phyloP scores from a whole-genome alignment of 1,284 basidiomycete genomes.

The Coniophora puteana region DNA sequence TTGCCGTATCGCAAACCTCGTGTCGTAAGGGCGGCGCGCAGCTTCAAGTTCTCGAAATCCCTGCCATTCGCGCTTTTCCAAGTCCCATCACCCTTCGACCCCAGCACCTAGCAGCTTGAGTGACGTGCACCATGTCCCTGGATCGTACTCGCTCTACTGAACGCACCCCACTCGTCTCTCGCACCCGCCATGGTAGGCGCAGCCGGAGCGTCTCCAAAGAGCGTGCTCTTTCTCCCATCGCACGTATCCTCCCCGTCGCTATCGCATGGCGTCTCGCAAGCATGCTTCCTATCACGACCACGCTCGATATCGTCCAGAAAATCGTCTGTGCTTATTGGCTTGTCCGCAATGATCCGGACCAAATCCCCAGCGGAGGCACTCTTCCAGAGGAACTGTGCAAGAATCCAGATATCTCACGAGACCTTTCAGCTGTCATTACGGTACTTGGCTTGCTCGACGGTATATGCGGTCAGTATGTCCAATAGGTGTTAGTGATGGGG shows the following conservation, averaged over 20 bases:
- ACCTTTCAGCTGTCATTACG: slow-evolving; percentile 18
- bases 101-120: no score
- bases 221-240: slow-evolving; percentile 13
- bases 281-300: slow-evolving; percentile 23
- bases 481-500: no score
- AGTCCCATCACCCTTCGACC: no score
- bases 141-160: no score
- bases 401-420: slow-evolving; percentile 16
- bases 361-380: slow-evolving; percentile 11
- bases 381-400: slow-evolving; percentile 20
- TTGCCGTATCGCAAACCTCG: no score
- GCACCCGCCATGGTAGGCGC: no score
- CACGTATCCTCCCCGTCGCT: slow-evolving; percentile 26
- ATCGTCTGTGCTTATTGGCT: slow-evolving; percentile 25
- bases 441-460: slow-evolving; percentile 12
- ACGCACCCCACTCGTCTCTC: no score
- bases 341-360: slow-evolving; percentile 11
- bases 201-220: no score
- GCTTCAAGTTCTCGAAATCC: no score
- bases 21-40: no score
- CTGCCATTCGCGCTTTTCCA: no score
- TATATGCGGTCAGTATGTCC: slow-evolving; percentile 21
- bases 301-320: slow-evolving; percentile 22
- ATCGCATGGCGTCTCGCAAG: slow-evolving; percentile 20
- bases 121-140: no score